Conservation (phyloP, 257 asterid genomes). For the Solanum boliviense region DNA sequence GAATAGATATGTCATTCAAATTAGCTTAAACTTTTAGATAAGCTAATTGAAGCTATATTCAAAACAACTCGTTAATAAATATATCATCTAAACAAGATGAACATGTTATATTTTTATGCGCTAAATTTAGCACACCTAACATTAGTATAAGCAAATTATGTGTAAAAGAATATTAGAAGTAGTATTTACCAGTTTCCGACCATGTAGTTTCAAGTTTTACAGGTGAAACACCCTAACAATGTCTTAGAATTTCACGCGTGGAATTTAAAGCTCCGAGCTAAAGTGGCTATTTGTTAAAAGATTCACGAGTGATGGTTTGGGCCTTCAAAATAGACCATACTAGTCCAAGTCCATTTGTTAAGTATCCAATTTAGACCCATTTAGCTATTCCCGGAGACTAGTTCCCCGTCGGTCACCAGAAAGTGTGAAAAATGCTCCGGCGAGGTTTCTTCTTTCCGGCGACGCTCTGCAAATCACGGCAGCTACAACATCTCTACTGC, state of each 20-base stretch:
- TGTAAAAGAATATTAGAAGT: no score
- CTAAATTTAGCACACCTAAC: neutral
- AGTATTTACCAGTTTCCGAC: neutral
- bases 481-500: slow-evolving; percentile 15
- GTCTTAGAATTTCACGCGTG: neutral
- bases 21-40: neutral
- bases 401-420: neutral
- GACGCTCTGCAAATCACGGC: slow-evolving; percentile 17
- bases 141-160: neutral
- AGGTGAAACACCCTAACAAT: no score
- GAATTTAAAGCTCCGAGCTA: neutral
- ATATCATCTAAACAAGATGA: neutral
- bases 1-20: neutral
- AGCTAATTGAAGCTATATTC: neutral
- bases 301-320: neutral
- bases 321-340: neutral
- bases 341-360: neutral
- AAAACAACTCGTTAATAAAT: neutral
- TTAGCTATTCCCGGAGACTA: neutral
- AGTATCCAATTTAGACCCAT: neutral
- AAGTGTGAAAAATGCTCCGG: neutral
- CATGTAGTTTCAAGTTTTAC: neutral
- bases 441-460: neutral
- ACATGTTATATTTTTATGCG: neutral
- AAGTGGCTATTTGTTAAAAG: neutral